These are phyloP conservation scores for Ceriops zippeliana DNA, from an alignment of 345 rosid species.

Conservation along the genomic window DNA sequence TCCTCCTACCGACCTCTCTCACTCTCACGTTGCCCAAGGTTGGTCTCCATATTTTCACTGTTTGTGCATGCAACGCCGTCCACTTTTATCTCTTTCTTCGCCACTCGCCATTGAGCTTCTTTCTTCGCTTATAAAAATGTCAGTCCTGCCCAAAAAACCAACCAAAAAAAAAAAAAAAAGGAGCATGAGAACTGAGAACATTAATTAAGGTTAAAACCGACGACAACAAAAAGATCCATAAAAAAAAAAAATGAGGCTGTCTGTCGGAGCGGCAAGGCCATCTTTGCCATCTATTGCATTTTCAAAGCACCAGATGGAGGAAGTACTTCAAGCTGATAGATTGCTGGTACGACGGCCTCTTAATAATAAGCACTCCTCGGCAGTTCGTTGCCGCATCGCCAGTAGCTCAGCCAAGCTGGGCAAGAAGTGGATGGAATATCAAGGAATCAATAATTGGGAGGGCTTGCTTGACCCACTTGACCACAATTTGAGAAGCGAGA, in stretches of 20 bases:
- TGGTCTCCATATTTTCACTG: too few species aligned
- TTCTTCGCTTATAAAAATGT: background rate
- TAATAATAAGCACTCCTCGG: too few species aligned
- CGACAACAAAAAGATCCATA: too few species aligned
- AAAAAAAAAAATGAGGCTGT: slow-evolving; percentile 11
- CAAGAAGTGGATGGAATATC: slow-evolving; percentile 28
- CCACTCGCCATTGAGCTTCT: background rate
- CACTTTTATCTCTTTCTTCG: background rate
- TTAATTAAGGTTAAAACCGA: too few species aligned
- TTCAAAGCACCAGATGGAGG: too few species aligned
- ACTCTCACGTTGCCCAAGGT: too few species aligned
- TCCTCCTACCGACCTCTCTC: background rate
- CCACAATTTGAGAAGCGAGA: slow-evolving; percentile 19
- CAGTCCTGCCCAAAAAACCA: background rate
- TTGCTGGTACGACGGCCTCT: too few species aligned
- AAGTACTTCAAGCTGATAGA: too few species aligned
- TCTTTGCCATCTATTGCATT: too few species aligned
- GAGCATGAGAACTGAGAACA: background rate
- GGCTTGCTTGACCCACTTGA: slow-evolving; percentile 32
- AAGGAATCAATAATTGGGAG: slow-evolving; percentile 28
- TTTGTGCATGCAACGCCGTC: slow-evolving; percentile 17
- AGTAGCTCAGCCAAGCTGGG: slow-evolving; percentile 3
- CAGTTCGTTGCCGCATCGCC: background rate
- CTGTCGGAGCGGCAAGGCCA: slow-evolving; percentile 1
- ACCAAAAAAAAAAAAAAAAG: too few species aligned